These are phyloP conservation scores for Beta lomatogona DNA, from an alignment of 179 eudicot species.

Conservation along the genomic window DNA sequence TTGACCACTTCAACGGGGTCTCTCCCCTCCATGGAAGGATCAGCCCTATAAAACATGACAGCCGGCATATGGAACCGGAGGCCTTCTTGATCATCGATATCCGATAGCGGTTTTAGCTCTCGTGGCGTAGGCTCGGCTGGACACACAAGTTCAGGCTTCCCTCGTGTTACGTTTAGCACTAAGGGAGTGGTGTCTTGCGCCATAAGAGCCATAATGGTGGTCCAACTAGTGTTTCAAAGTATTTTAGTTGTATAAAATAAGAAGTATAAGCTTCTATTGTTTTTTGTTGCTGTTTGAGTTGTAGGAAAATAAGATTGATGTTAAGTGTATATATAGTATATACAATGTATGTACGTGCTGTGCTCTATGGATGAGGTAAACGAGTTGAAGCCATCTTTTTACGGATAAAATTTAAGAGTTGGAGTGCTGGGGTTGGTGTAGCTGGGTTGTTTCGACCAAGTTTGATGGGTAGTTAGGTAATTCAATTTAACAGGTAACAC, in stretches of 20 bases:
- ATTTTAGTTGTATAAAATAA: too few relatives aligned
- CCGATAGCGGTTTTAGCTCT: slow-evolving; percentile 30
- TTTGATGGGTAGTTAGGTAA: not conserved
- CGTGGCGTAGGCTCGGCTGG: slow-evolving; percentile 25
- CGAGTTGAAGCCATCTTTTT: not conserved
- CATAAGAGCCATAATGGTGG: slow-evolving; percentile 19
- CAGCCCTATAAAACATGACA: slow-evolving; percentile 40
- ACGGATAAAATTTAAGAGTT: not conserved
- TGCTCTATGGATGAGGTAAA: not conserved
- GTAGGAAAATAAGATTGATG: not conserved
- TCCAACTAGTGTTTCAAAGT: too few relatives aligned
- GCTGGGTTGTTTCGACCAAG: not conserved
- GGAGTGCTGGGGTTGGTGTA: not conserved
- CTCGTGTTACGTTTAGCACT: slow-evolving; percentile 15
- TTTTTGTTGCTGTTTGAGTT: too few relatives aligned
- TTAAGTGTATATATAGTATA: not conserved
- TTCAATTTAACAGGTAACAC: too few relatives aligned
- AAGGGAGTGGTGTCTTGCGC: slow-evolving; percentile 10
- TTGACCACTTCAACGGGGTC: slow-evolving; percentile 51
- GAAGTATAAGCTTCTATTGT: too few relatives aligned
- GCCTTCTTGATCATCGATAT: slow-evolving; percentile 61
- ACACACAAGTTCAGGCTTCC: not conserved
- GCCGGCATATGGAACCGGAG: slow-evolving; percentile 53
- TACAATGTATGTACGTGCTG: not conserved
- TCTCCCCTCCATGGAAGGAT: slow-evolving; percentile 24